Conservation (phyloP, 148 eudicot genomes). For the Camellia japonica region DNA sequence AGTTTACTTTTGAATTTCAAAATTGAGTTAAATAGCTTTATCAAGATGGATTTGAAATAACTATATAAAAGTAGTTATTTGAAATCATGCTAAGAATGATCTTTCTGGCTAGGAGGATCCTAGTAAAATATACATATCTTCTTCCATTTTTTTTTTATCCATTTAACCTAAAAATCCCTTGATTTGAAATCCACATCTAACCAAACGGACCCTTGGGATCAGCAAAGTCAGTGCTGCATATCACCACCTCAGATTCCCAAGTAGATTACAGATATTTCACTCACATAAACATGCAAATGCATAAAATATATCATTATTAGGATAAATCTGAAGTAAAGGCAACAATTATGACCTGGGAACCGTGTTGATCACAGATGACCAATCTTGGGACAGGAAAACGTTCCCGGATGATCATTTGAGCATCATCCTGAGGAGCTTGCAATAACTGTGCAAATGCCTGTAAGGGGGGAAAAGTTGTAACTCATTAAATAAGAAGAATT, state of each 20-base stretch:
- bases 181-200: no score
- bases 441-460: conserved; percentile 79
- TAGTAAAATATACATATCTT: no score
- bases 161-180: no score
- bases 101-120: no score
- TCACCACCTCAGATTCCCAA: background rate
- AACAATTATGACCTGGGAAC: conserved; percentile 71
- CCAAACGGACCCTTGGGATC: background rate
- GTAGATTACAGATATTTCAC: background rate
- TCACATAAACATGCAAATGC: background rate
- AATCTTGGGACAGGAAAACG: conserved; percentile 96
- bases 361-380: conserved; percentile 97
- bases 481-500: background rate
- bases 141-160: no score
- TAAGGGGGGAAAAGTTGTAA: background rate
- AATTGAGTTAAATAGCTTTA: no score
- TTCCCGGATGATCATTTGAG: conserved; percentile 70
- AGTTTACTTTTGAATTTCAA: no score
- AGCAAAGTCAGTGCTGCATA: background rate
- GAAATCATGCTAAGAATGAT: no score
- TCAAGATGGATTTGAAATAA: no score
- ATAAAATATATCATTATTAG: background rate
- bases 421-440: conserved; percentile 87
- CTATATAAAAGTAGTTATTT: no score
- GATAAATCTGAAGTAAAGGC: background rate